These are phyloP conservation scores for Candida endomychidarum DNA, from an alignment of 805 yeast genomes.

Conservation along the genomic window DNA sequence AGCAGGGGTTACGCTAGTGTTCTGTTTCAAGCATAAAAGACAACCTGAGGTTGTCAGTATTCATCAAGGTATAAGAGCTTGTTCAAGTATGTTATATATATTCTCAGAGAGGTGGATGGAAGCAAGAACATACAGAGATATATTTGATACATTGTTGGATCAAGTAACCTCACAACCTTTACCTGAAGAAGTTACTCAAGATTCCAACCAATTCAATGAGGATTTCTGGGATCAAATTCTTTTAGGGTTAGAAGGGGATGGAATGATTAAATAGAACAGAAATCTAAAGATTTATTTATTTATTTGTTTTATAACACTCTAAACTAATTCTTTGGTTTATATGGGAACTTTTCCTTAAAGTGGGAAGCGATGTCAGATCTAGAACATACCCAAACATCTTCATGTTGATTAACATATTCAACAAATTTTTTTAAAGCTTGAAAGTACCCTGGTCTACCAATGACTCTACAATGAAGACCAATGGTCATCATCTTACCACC, in stretches of 20 bases:
- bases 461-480: conserved; percentile 18
- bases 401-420: conserved; percentile 15
- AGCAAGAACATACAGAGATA: conserved; percentile 14
- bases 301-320: not conserved
- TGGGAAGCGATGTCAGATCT: conserved; percentile 17
- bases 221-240: conserved; percentile 17
- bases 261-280: not conserved
- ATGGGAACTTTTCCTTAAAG: conserved; percentile 14
- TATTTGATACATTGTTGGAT: conserved; percentile 12
- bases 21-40: conserved; percentile 11
- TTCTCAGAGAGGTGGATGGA: conserved; percentile 17
- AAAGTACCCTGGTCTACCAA: conserved; percentile 17
- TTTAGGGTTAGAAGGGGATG: not conserved
- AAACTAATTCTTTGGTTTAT: conserved; percentile 12
- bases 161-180: conserved; percentile 1
- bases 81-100: conserved; percentile 14
- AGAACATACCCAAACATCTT: conserved; percentile 18
- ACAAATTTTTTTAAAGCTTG: conserved; percentile 17
- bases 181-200: conserved; percentile 1
- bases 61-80: conserved; percentile 15
- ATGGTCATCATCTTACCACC: conserved; percentile 20
- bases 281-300: not conserved
- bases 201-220: conserved; percentile 6
- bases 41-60: conserved; percentile 12
- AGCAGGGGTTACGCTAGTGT: conserved; percentile 15